Evolutionary conservation across 2,329 filamentous ascomycete species (phyloP).

Genomic region (Cytospora mali): DNA sequence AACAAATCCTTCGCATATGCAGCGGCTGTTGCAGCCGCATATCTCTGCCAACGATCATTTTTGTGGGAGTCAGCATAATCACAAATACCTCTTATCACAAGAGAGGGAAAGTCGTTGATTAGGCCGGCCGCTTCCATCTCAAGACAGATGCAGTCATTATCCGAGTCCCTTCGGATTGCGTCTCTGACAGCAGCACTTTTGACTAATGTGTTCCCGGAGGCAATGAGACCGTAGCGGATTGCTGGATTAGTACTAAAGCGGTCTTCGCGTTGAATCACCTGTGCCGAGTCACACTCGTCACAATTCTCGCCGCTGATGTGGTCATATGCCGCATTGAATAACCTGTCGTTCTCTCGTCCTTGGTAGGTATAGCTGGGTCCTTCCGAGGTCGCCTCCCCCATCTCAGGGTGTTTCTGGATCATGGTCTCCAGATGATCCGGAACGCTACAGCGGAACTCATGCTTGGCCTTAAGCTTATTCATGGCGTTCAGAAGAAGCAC

Average conservation of each 20-base stretch:
- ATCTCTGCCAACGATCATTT: slow-evolving; percentile 33
- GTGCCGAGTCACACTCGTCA: not conserved
- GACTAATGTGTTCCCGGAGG: slow-evolving; percentile 38
- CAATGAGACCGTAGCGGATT: slow-evolving; percentile 42
- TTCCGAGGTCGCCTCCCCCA: not conserved
- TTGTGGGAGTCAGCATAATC: slow-evolving; percentile 38
- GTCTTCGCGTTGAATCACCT: not conserved
- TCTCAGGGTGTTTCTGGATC: not conserved
- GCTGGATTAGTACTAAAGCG: slow-evolving; percentile 30
- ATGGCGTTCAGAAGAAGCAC: not conserved
- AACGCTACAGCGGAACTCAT: too few relatives aligned
- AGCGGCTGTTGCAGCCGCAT: slow-evolving; percentile 34
- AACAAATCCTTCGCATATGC: slow-evolving; percentile 31
- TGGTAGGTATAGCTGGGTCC: not conserved
- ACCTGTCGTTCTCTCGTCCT: not conserved
- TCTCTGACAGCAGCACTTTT: slow-evolving; percentile 35
- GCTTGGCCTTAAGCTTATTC: not conserved
- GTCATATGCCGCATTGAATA: not conserved
- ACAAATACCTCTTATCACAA: slow-evolving; percentile 39
- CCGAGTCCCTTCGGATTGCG: slow-evolving; percentile 28
- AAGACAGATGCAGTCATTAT: slow-evolving; percentile 36
- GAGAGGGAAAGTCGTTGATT: slow-evolving; percentile 36
- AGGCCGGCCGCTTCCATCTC: slow-evolving; percentile 40
- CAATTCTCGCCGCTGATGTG: not conserved
- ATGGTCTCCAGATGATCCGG: not conserved